phyloP scores from a whole-genome alignment of 208 protist species.

The Trypanosoma platydactyli region DNA sequence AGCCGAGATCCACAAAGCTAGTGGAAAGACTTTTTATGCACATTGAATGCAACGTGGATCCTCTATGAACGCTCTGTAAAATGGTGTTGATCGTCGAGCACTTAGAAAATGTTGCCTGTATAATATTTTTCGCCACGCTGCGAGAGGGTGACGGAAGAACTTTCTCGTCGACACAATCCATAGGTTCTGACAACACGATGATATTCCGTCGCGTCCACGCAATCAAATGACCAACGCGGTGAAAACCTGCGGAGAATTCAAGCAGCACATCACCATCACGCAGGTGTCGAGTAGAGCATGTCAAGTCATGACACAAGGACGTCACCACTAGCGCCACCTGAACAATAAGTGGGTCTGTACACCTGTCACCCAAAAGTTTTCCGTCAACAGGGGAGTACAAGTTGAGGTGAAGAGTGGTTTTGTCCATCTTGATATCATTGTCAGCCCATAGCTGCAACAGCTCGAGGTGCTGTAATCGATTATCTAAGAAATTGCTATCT shows the following conservation, averaged over 20 bases:
- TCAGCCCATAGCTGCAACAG: conserved; percentile 54
- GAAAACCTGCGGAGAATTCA: conserved; percentile 55
- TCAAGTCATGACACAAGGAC: conserved; percentile 59
- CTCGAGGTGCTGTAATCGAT: conserved; percentile 49
- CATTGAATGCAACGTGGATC: background rate
- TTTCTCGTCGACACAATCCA: conserved; percentile 36
- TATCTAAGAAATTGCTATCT: conserved; percentile 72
- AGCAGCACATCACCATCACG: conserved; percentile 60
- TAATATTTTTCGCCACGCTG: conserved; percentile 37
- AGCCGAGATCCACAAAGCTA: conserved; percentile 60
- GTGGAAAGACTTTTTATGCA: conserved; percentile 48
- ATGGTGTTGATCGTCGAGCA: conserved; percentile 61
- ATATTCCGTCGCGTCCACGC: conserved; percentile 57
- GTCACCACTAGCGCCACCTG: conserved; percentile 59
- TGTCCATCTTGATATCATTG: conserved; percentile 47
- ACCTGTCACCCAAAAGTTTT: conserved; percentile 31
- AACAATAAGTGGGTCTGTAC: conserved; percentile 33
- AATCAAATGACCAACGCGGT: conserved; percentile 58
- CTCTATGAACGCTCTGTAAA: conserved; percentile 31
- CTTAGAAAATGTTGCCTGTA: conserved; percentile 50
- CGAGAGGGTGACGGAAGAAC: conserved; percentile 57
- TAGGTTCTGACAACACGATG: conserved; percentile 52
- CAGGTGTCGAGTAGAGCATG: conserved; percentile 65
- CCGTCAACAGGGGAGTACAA: conserved; percentile 79
- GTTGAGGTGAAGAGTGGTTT: conserved; percentile 37